A percentile compares a stretch with the other conserved stretches of the same genome.
phyloP scores from a whole-genome alignment of 768 basidiomycete species.

The Pleurotus salmoneostramineus region DNA sequence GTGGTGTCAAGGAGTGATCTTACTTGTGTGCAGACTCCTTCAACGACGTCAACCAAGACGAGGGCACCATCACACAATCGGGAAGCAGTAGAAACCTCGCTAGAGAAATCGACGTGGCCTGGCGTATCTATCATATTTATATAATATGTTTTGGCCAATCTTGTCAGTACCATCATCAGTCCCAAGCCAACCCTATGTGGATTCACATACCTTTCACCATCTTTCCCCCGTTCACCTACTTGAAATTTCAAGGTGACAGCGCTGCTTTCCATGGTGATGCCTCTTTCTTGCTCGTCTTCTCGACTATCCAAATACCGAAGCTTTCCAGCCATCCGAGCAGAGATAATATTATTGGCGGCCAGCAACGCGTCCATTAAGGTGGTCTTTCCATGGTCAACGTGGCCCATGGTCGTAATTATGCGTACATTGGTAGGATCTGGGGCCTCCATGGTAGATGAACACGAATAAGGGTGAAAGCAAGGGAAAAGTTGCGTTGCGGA shows the following conservation, averaged over 20 bases:
- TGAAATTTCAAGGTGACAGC: conserved; percentile 90
- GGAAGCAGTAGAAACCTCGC: conserved; percentile 93
- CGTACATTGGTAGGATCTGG: conserved; percentile 52
- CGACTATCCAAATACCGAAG: conserved; percentile 93
- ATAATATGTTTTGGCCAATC: conserved; percentile 64
- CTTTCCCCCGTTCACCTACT: conserved; percentile 52
- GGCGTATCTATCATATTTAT: conserved; percentile 98
- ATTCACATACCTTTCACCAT: conserved; percentile 49
- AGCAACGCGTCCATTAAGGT: conserved; percentile 93
- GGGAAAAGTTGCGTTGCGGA: too few relatives aligned
- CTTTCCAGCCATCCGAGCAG: conserved; percentile 90
- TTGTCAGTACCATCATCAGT: conserved; percentile 31
- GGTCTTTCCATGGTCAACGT: conserved; percentile 96
- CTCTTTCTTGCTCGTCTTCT: conserved; percentile 96
- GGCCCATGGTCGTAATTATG: conserved; percentile 82
- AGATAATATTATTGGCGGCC: conserved; percentile 98
- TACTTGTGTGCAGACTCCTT: conserved; percentile 97
- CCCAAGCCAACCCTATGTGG: conserved; percentile 2
- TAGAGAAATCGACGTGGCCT: conserved; percentile 98
- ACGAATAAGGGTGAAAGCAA: not conserved
- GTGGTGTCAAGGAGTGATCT: conserved; percentile 14
- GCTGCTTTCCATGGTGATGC: conserved; percentile 99
- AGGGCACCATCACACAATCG: conserved; percentile 93
- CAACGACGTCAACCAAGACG: conserved; percentile 93
- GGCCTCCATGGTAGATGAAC: conserved; percentile 19